Evolutionary conservation across 345 rosid genomes (phyloP).

Genomic region (Mallotus nudiflorus): DNA sequence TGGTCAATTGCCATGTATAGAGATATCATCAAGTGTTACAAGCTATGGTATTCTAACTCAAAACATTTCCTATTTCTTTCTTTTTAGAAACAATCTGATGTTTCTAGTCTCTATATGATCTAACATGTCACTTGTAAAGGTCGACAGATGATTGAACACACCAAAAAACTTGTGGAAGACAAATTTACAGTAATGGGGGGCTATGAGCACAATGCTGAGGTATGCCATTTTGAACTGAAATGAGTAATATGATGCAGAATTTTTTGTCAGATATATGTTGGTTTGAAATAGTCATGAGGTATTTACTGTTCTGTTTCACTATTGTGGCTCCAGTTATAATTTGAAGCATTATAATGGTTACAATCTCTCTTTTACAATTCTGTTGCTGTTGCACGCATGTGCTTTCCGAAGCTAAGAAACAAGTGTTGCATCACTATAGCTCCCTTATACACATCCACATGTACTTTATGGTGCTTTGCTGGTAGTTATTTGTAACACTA

Average conservation of each 20-base stretch:
- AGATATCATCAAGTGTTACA: conserved; percentile 97
- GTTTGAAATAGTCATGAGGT: background rate
- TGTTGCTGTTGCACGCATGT: background rate
- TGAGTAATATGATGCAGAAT: background rate
- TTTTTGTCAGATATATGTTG: background rate
- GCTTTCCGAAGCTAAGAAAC: background rate
- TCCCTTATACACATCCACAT: background rate
- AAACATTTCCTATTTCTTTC: background rate
- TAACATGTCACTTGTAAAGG: conserved; percentile 51
- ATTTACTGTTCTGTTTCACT: background rate
- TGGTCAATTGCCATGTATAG: conserved; percentile 91
- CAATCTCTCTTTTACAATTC: background rate
- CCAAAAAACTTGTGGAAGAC: conserved; percentile 85
- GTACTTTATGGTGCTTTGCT: background rate
- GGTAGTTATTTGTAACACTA: background rate
- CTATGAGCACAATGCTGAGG: conserved; percentile 89
- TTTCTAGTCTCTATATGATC: conserved; percentile 20
- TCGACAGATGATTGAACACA: conserved; percentile 97
- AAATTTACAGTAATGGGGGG: conserved; percentile 74
- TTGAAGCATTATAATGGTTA: background rate
- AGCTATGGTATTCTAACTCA: conserved; percentile 70
- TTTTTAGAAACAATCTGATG: no score
- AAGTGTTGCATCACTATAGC: background rate
- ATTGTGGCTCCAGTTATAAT: background rate
- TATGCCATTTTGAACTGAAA: conserved; percentile 22